phyloP scores from a whole-genome alignment of 139 green algal species.

The Chlamydomonas incerta region DNA sequence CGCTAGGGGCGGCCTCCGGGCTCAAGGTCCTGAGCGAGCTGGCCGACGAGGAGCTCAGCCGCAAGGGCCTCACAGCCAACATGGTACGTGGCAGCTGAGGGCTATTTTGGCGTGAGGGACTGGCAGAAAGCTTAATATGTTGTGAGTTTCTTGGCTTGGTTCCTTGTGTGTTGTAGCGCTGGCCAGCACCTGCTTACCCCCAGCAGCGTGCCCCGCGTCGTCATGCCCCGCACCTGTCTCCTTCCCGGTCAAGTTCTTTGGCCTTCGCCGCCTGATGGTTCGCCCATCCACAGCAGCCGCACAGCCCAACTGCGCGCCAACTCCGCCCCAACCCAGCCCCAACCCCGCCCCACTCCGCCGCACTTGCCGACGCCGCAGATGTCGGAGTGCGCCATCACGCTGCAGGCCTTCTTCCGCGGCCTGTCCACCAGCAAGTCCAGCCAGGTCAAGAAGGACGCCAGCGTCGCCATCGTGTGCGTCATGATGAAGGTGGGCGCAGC shows the following conservation, averaged over 20 bases:
- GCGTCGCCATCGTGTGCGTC: constrained; percentile 54
- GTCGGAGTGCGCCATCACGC: constrained; percentile 51
- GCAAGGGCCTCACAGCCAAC: not conserved
- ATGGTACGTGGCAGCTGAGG: too few species aligned
- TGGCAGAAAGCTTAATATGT: too few species aligned
- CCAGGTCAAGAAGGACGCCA: constrained; percentile 47
- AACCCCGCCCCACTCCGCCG: not conserved
- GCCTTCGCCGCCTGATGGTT: not conserved
- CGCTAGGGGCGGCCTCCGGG: constrained; percentile 34
- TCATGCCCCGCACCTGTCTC: too few species aligned
- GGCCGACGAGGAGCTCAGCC: constrained; percentile 45
- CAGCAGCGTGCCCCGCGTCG: too few species aligned
- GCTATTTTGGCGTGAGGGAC: too few species aligned
- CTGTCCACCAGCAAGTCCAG: constrained; percentile 25
- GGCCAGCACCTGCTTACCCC: too few species aligned
- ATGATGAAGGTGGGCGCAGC: constrained; percentile 54
- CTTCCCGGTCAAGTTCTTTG: too few species aligned
- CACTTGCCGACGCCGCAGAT: constrained; percentile 17
- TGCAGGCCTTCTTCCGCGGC: constrained; percentile 53
- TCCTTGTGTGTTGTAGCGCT: too few species aligned
- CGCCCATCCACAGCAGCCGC: not conserved
- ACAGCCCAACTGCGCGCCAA: not conserved
- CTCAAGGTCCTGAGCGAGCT: constrained; percentile 44
- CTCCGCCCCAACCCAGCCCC: too few species aligned
- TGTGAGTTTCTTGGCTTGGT: too few species aligned